These are phyloP conservation scores for Lyophyllum decastes DNA, from an alignment of 768 basidiomycete genomes.

Conservation along the genomic window DNA sequence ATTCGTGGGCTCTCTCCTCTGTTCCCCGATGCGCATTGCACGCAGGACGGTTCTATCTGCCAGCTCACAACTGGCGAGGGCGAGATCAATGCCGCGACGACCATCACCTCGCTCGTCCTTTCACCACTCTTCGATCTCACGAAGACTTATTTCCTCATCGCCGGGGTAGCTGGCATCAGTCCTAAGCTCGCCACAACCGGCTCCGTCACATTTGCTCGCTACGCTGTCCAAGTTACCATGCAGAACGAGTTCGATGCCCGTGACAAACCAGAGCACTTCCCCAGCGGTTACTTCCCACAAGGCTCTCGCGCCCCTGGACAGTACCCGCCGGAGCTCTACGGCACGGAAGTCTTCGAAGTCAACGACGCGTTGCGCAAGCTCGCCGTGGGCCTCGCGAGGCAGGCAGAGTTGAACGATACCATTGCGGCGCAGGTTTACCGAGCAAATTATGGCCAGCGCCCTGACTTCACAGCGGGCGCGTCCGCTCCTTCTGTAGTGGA, in stretches of 20 bases:
- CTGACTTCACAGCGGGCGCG: not conserved
- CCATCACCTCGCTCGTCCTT: conserved; percentile 2
- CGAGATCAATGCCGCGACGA: conserved; percentile 7
- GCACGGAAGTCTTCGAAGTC: conserved; percentile 14
- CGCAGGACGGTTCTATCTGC: not conserved
- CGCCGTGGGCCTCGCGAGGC: conserved; percentile 9
- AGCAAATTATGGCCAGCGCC: not conserved
- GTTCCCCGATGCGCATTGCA: conserved; percentile 6
- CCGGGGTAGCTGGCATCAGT: conserved; percentile 1
- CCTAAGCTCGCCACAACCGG: conserved; percentile 7
- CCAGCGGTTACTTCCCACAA: conserved; percentile 11
- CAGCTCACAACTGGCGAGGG: conserved; percentile 5
- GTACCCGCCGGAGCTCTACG: conserved; percentile 10
- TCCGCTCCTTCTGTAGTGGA: conserved; percentile 10
- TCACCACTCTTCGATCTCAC: conserved; percentile 4
- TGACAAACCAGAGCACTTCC: conserved; percentile 4
- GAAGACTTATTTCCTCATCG: conserved; percentile 6
- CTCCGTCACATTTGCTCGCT: conserved; percentile 13
- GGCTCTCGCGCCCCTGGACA: conserved; percentile 3
- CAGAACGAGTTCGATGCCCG: conserved; percentile 15
- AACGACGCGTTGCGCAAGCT: conserved; percentile 12
- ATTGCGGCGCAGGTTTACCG: conserved; percentile 1
- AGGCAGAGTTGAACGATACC: conserved; percentile 2
- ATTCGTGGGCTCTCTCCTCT: conserved; percentile 2
- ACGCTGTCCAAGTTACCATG: conserved; percentile 8